These are phyloP conservation scores for Xylaria sp. DNA, from an alignment of 2,329 filamentous ascomycete species.

Conservation along the genomic window DNA sequence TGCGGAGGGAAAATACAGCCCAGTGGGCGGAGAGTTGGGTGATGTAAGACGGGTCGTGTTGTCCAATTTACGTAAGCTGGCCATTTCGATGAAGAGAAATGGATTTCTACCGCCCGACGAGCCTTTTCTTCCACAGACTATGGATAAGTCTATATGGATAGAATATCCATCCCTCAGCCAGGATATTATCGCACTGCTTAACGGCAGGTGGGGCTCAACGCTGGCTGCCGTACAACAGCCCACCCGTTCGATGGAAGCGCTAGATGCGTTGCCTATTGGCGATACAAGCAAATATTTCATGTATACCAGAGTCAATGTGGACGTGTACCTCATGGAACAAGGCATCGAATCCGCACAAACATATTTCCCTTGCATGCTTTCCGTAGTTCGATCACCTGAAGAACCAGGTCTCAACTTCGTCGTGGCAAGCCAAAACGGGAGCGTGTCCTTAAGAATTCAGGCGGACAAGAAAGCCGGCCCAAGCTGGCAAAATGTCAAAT, in stretches of 20 bases:
- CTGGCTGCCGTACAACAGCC: slow-evolving; percentile 60
- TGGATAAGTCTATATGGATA: slow-evolving; percentile 85
- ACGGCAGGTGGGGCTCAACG: slow-evolving; percentile 65
- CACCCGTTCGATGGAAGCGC: slow-evolving; percentile 61
- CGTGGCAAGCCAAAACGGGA: slow-evolving; percentile 81
- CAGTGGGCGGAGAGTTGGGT: slow-evolving; percentile 59
- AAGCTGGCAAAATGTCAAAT: slow-evolving; percentile 83
- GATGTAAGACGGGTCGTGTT: slow-evolving; percentile 66
- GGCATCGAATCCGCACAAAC: slow-evolving; percentile 75
- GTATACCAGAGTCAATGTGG: slow-evolving; percentile 80
- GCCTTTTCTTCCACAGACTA: slow-evolving; percentile 75
- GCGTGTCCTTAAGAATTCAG: slow-evolving; percentile 79
- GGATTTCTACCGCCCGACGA: slow-evolving; percentile 78
- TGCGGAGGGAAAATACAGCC: slow-evolving; percentile 54
- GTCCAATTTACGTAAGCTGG: slow-evolving; percentile 75
- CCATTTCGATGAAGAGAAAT: slow-evolving; percentile 86
- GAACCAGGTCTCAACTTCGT: slow-evolving; percentile 77
- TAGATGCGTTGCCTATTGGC: slow-evolving; percentile 78
- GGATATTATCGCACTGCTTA: slow-evolving; percentile 76
- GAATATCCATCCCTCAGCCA: slow-evolving; percentile 78
- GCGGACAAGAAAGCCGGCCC: slow-evolving; percentile 73
- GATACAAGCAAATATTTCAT: slow-evolving; percentile 79
- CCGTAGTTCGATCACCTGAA: slow-evolving; percentile 74
- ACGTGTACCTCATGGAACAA: slow-evolving; percentile 78
- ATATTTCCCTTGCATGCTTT: slow-evolving; percentile 78